These are phyloP conservation scores for Carex scoparia DNA, from an alignment of 176 grass and related monocot species.

Conservation along the genomic window DNA sequence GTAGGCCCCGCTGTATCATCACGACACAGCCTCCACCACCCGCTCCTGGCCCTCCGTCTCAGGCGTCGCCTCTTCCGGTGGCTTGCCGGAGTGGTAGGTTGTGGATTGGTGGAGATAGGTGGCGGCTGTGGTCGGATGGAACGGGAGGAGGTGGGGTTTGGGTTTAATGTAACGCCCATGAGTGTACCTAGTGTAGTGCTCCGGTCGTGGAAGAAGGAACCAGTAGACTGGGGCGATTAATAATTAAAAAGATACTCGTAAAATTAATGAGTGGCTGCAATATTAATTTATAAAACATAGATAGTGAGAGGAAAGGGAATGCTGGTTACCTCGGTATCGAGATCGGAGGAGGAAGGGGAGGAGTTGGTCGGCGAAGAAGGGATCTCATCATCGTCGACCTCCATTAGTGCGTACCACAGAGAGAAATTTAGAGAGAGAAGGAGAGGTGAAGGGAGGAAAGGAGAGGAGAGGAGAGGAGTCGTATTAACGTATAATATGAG, in stretches of 20 bases:
- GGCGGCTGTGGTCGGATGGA: conserved; percentile 7
- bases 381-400: conserved; percentile 52
- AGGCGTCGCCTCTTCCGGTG: conserved; percentile 18
- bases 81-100: background rate
- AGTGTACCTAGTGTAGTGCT: conserved; percentile 96
- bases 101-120: background rate
- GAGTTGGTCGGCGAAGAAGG: conserved; percentile 76
- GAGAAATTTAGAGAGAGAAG: background rate
- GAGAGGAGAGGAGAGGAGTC: background rate
- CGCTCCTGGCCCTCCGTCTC: conserved; percentile 24
- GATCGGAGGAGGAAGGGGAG: conserved; percentile 86
- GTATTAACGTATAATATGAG: too few relatives aligned
- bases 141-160: conserved; percentile 11
- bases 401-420: conserved; percentile 37
- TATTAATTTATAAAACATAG: background rate
- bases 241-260: background rate
- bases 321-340: conserved; percentile 76
- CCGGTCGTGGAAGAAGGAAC: conserved; percentile 90
- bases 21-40: conserved; percentile 77
- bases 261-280: background rate
- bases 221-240: conserved; percentile 54
- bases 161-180: conserved; percentile 81
- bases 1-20: conserved; percentile 39
- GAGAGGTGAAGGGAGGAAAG: background rate
- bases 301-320: background rate